Conservation (phyloP, 108 stramenopile genomes). For the Fragilaria radians region DNA sequence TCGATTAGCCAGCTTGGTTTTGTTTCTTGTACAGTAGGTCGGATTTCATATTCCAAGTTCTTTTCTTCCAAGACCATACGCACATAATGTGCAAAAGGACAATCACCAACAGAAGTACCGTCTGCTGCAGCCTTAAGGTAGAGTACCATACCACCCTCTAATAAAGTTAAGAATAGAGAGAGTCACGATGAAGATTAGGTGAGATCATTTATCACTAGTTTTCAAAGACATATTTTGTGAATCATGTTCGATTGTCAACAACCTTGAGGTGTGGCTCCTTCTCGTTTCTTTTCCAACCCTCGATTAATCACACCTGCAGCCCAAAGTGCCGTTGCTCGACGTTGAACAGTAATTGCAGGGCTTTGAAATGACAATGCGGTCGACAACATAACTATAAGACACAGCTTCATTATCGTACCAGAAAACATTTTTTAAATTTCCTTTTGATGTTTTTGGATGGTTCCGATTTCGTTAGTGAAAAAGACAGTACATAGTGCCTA, state of each 20-base stretch:
- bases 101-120: constrained; percentile 66
- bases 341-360: too few relatives aligned
- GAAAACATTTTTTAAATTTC: too few relatives aligned
- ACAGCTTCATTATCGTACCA: too few relatives aligned
- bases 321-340: too few relatives aligned
- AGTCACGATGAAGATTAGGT: constrained; percentile 14
- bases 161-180: constrained; percentile 1
- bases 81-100: constrained; percentile 80
- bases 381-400: too few relatives aligned
- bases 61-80: constrained; percentile 78
- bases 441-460: too few relatives aligned
- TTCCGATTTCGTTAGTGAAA: too few relatives aligned
- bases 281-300: constrained; percentile 46
- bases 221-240: not conserved
- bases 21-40: constrained; percentile 44
- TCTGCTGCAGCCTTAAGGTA: constrained; percentile 75
- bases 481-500: too few relatives aligned
- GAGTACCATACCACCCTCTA: constrained; percentile 77
- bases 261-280: constrained; percentile 69
- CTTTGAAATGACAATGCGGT: too few relatives aligned
- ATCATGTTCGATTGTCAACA: not conserved
- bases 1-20: constrained; percentile 82
- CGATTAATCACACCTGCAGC: constrained; percentile 19
- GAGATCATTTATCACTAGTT: not conserved
- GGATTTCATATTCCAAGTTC: constrained; percentile 56